Evolutionary conservation across 768 basidiomycete species (phyloP), one percentile per base, ranked within the genome.

Genomic region (Russula griseocarnosa): DNA sequence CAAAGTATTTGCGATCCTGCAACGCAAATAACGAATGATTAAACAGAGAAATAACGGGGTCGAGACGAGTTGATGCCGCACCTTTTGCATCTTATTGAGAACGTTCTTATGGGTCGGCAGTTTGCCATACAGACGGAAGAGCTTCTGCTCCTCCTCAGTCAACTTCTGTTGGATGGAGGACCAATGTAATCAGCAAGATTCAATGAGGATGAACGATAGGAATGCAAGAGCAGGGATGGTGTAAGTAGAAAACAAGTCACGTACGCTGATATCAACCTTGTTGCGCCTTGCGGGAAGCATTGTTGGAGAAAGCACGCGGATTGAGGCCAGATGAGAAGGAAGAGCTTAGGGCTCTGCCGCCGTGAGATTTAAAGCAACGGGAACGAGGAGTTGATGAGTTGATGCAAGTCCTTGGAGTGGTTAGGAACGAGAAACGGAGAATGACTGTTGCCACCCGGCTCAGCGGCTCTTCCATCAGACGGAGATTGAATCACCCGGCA

Each of bases 1-100:
- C 97, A 75, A 99, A 99, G 79, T 94, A 99, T 77, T 98, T 98
- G 71, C 97, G 91, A 73, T 99, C 96, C 95, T 98, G 26, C 32
- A 26, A 32, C 8, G 38, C 54, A 58, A 62, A 71, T 56, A 55
- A 44, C 30, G 57, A n/a, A n/a, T 32, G 42, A 3, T 66, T 34
- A 66, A 65, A 50, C 49, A 65, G 44, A 60, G 42, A 60, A 49
- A 66, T 56, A 66, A 52, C 60, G 30, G 42, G 58, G 7, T 42
- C 13, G 18, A 62, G 59, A 66, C 44, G 61, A 38, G 50, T 55
- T 26, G 11, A 34, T 36, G 53, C 72, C 81, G 55, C 51, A 92
- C 95, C 86, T 93, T 96, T 76, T 94, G 92, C 88, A 97, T 94
- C 80, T 94, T 94, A 73, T 82, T 88, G 69, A 98, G 83, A 58